Evolutionary conservation across 306 rosid genomes (phyloP).

Genomic region (Comarum palustre): DNA sequence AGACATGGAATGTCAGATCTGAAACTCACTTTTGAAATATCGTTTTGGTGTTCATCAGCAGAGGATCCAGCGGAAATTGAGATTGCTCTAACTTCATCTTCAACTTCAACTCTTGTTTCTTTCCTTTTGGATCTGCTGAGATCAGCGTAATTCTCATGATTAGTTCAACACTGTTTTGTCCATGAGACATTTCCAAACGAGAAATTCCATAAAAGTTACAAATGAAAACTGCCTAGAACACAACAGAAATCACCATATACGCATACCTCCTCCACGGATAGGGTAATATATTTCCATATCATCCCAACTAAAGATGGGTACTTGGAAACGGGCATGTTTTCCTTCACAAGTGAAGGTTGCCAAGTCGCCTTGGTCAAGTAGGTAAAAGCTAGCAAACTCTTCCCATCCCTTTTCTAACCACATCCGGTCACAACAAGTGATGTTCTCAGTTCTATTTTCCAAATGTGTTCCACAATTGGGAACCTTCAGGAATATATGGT

Average conservation of each 20-base stretch:
- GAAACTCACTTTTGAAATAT: not conserved
- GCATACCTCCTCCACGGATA: constrained; percentile 6
- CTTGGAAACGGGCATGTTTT: not conserved
- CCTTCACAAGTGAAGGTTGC: not conserved
- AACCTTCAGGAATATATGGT: not conserved
- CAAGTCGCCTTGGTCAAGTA: not conserved
- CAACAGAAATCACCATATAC: not conserved
- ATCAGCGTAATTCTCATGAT: not conserved
- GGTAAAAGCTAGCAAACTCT: not conserved
- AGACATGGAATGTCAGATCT: constrained; percentile 2
- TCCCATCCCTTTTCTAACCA: constrained; percentile 3
- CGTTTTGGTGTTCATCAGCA: not conserved
- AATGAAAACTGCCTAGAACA: not conserved
- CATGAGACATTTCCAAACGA: not conserved
- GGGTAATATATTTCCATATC: not conserved
- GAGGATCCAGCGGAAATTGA: not conserved
- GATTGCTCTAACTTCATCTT: not conserved
- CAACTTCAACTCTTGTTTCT: not conserved
- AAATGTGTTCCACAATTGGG: not conserved
- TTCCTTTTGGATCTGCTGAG: not conserved
- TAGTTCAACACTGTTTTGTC: not conserved
- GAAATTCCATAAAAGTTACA: not conserved
- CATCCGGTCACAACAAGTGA: not conserved
- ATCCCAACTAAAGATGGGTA: not conserved
- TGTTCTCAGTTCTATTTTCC: not conserved